Conservation (phyloP, 2,329 filamentous ascomycete species). For the Hypoxylon sp. region DNA sequence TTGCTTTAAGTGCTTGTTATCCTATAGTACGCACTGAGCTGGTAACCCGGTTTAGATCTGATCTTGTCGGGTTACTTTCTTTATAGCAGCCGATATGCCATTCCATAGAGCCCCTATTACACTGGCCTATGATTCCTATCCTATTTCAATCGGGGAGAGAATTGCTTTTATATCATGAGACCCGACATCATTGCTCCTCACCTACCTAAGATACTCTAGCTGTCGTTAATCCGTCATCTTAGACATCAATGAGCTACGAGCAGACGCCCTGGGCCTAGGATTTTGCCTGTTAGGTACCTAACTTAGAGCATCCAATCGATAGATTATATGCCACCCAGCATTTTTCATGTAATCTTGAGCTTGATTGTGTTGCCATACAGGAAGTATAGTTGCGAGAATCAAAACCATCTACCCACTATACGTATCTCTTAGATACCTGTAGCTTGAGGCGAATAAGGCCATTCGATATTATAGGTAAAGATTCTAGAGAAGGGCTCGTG, state of each 20-base stretch:
- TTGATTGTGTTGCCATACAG: background rate
- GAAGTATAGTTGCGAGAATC: background rate
- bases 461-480: background rate
- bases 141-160: background rate
- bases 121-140: background rate
- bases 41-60: background rate
- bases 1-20: background rate
- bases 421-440: background rate
- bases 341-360: background rate
- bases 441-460: background rate
- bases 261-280: background rate
- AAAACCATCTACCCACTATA: background rate
- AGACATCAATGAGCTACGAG: background rate
- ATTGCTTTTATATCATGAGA: background rate
- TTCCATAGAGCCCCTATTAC: background rate
- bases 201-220: background rate
- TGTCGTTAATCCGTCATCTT: background rate
- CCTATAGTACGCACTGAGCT: constrained; percentile 2
- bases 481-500: no score
- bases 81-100: background rate
- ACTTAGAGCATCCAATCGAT: background rate
- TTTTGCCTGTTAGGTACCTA: background rate
- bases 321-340: background rate
- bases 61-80: background rate
- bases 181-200: background rate